These are phyloP conservation scores for Russula griseocarnosa DNA, from an alignment of 768 basidiomycete genomes.

Conservation along the genomic window DNA sequence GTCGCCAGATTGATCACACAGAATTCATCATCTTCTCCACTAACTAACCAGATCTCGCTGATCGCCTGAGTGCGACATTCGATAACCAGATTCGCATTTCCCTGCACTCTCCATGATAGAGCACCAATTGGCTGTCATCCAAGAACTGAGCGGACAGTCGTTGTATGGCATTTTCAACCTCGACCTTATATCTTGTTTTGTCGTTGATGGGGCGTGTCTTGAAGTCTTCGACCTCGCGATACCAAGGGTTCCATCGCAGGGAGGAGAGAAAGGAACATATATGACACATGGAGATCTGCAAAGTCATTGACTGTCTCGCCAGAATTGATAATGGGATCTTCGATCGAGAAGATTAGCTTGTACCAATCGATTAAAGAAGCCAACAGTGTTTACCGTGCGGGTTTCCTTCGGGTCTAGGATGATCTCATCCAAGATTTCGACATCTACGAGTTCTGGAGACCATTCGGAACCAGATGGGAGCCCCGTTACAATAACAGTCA, in stretches of 20 bases:
- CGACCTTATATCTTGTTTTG: conserved; percentile 60
- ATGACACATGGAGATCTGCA: conserved; percentile 58
- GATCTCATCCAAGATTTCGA: conserved; percentile 61
- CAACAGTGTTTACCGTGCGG: conserved; percentile 49
- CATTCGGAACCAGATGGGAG: conserved; percentile 36
- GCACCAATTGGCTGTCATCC: conserved; percentile 47
- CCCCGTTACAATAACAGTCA: conserved; percentile 54
- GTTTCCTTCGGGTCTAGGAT: conserved; percentile 58
- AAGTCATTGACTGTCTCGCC: conserved; percentile 45
- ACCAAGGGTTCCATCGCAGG: conserved; percentile 62
- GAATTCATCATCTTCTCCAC: conserved; percentile 58
- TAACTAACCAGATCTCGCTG: conserved; percentile 66
- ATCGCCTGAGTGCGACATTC: conserved; percentile 58
- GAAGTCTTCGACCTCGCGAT: conserved; percentile 68
- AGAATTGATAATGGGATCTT: conserved; percentile 65
- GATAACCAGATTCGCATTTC: conserved; percentile 52
- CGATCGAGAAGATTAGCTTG: conserved; percentile 11
- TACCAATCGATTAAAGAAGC: neutral
- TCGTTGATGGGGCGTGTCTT: conserved; percentile 68
- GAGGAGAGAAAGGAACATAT: conserved; percentile 70
- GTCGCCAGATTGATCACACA: conserved; percentile 40
- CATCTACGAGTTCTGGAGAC: conserved; percentile 44
- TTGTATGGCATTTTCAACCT: conserved; percentile 65
- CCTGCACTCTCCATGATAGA: conserved; percentile 69
- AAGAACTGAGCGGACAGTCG: conserved; percentile 56